Base-by-base conservation (phyloP, 305 asterid species). In the Fraxinus platypoda region DNA sequence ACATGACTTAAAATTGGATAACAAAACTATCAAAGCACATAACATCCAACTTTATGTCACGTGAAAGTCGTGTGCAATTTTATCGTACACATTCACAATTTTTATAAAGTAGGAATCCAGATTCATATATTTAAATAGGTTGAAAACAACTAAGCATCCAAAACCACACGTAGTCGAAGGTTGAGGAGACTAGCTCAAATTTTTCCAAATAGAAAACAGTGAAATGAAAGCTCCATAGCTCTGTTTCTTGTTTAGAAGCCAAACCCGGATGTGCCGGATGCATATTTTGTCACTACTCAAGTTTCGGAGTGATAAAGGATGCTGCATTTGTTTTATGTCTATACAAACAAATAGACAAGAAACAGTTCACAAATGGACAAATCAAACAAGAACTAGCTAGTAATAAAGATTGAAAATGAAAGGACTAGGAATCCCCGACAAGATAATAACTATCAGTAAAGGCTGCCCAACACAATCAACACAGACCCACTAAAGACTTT, bases 351-450 rank as follows among this genome's bases (percentile, higher is more conserved):
- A 81, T 83, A 78, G 85, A 77, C 80, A 84, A 80, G 81, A 81
- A 86, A 83, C 76, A 81, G 88, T 88, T 46, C 82, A 84, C 79
- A 85, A 88, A 88, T 84, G 81, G 94, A 88, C 92, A 89, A 89
- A 85, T 34, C 38, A 78, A 84, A 83, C 77, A 23, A 59, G 15
- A 2, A 8, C 2, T 37, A 85, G 30, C 62, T 92, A 92, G 89
- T 92, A 94, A 82, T 74, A 87, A 84, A 86, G 88, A 80, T 82
- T 84, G 93, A 88, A 89, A 89, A 86, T 73, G 91, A 91, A 88
- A 90, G 94, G 85, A 73, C 78, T 66, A 64, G 75, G 83, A 82
- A 84, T 83, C 26, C 80, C 93, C 62, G 97, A 94, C 97, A 94
- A 87, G 83, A 81, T 86, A 86, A 87, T 94, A 87, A 88, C 89